Percentiles rank a stretch among this genome's conserved stretches.
Evolutionary conservation across 23 red algal genomes (phyloP).

Genomic region (Gracilaria caudata): DNA sequence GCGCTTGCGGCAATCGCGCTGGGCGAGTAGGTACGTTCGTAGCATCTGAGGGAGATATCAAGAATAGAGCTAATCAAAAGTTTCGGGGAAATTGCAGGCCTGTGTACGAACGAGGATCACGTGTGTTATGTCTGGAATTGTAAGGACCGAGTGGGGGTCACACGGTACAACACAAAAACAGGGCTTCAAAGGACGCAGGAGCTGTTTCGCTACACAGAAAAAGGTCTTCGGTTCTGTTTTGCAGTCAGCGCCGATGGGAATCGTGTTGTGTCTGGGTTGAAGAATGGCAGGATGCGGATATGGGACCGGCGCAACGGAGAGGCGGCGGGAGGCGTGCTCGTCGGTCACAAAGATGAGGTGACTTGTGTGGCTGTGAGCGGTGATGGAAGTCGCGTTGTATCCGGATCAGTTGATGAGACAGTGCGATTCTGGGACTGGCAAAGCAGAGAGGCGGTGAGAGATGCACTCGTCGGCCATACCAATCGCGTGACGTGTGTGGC

Average conservation of each 20-base stretch:
- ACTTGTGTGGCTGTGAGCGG: background rate
- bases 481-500: background rate
- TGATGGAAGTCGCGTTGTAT: background rate
- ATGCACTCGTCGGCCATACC: background rate
- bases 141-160: no score
- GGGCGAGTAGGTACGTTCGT: no score
- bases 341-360: background rate
- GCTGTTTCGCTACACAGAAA: no score
- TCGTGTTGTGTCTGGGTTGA: background rate
- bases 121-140: no score
- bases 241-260: conserved; percentile 2
- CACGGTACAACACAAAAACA: no score
- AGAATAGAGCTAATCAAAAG: no score
- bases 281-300: background rate
- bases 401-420: background rate
- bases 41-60: no score
- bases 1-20: no score
- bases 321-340: background rate
- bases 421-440: background rate
- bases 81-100: no score
- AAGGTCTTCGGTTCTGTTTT: no score
- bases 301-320: background rate
- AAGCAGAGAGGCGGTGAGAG: background rate
- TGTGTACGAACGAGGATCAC: no score
- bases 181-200: no score